Base-by-base conservation (phyloP, 2,329 filamentous ascomycete species). In the Xylaria multiplex region DNA sequence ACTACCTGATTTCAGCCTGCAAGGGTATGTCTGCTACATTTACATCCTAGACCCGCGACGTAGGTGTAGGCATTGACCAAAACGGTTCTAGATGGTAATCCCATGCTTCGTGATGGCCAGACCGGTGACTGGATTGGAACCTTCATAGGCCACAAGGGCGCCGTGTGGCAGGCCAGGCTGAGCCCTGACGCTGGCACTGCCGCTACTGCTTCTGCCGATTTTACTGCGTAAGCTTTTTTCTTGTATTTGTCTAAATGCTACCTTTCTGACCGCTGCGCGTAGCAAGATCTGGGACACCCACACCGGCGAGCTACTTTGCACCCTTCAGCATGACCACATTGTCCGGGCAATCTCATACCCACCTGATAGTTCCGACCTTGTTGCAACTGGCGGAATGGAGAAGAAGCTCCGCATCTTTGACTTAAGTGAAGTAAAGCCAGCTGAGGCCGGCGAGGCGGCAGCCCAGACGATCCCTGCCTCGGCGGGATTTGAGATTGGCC, bases 91-190 rank as follows among this genome's bases (percentile, higher is more conserved):
- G 96, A 99, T 84, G 95, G 95, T 76, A 98, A 98, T 78, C 96
- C 96, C 57, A 98, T 98, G 94, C 91, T 99, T 73, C 92, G 96
- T 71, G 93, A 98, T 81, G 96, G 96, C 69, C 87, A 96, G 68
- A 99, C 95, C 54, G 96, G 96, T 65, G 94, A 97, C 79, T 97
- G 94, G 92, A 98, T 98, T 73, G 96, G 96, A 55, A 98, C 96
- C 43, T 98, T 98, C 78, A 91, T 99, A 74, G 96, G 96, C 46
- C 96, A 99, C 83, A 98, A 99, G 81, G 96, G 96, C 69, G 96
- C 96, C 43, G 95, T 98, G 66, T 99, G 96, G 93, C 94, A 97
- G 82, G 93, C 94, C 60, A 89, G 94, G 73, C 85, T 99, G 42
- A 97, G 93, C 59, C 90, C 92, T 22, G 93, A 98, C 81, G 93